Conservation (phyloP, 164 flowering plant genomes). For the Chimonanthus salicifolius region DNA sequence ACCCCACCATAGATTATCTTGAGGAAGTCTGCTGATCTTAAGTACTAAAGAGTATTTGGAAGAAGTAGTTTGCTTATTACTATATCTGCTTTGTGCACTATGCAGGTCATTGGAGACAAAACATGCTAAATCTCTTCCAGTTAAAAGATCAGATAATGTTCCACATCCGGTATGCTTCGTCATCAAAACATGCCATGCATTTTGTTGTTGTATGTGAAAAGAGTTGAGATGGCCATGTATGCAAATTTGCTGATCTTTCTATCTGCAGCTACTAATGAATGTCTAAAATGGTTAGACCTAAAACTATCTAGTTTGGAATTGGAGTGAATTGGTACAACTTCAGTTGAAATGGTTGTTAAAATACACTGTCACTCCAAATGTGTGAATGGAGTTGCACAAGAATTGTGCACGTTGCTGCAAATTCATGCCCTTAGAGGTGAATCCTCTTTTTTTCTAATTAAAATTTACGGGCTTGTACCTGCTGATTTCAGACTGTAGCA, state of each 20-base stretch:
- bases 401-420: background rate
- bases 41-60: background rate
- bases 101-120: constrained; percentile 20
- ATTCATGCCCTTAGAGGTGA: constrained; percentile 5
- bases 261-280: background rate
- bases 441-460: background rate
- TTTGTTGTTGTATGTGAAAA: background rate
- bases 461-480: constrained; percentile 3
- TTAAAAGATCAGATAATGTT: constrained; percentile 19
- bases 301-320: background rate
- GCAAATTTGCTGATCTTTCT: background rate
- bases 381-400: background rate
- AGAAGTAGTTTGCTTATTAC: background rate
- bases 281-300: background rate
- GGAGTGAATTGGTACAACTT: background rate
- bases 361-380: background rate
- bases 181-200: background rate
- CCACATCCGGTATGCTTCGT: constrained; percentile 25
- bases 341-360: background rate
- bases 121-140: constrained; percentile 12
- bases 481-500: constrained; percentile 15
- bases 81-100: constrained; percentile 3
- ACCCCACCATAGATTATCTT: background rate
- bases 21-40: background rate
- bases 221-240: background rate